Percentiles rank a stretch among this genome's conserved stretches.
Evolutionary conservation across 176 grass and related monocot genomes (phyloP).

Genomic region (Bolboschoenus planiculmis): DNA sequence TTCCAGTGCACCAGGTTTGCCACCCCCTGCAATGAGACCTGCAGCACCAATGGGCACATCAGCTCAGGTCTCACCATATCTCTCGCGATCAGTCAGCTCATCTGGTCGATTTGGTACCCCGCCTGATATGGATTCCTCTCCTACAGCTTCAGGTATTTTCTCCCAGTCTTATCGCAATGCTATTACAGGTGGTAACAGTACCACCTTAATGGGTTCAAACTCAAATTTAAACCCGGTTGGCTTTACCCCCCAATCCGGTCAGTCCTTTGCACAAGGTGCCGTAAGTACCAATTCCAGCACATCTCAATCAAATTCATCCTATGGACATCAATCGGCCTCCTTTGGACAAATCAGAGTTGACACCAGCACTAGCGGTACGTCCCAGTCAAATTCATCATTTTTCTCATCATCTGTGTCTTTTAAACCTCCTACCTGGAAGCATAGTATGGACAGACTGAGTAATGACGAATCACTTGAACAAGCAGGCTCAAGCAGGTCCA

Average conservation of each 20-base stretch:
- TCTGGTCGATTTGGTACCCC: constrained; percentile 31
- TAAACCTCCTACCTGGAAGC: constrained; percentile 2
- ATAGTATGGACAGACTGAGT: not conserved
- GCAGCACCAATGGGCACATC: constrained; percentile 25
- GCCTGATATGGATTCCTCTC: constrained; percentile 28
- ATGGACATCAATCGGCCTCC: constrained; percentile 38
- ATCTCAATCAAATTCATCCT: constrained; percentile 21
- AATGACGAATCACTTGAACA: constrained; percentile 7
- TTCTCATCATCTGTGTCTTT: constrained; percentile 22
- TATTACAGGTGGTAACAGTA: constrained; percentile 43
- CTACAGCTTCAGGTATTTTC: constrained; percentile 37
- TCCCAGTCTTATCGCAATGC: constrained; percentile 62
- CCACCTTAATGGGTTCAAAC: constrained; percentile 9
- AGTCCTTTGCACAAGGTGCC: not conserved
- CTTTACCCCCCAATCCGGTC: constrained; percentile 9
- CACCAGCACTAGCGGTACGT: not conserved
- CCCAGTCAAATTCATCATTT: constrained; percentile 25
- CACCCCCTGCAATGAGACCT: constrained; percentile 41
- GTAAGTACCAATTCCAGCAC: constrained; percentile 8
- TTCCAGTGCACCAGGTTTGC: constrained; percentile 57
- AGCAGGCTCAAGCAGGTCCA: not conserved
- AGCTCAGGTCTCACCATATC: constrained; percentile 37
- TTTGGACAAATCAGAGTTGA: constrained; percentile 16
- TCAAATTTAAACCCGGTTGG: not conserved
- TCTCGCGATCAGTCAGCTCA: constrained; percentile 40